Base-by-base conservation (phyloP, 2,329 filamentous ascomycete species). In the Zasmidium citrigriseum region DNA sequence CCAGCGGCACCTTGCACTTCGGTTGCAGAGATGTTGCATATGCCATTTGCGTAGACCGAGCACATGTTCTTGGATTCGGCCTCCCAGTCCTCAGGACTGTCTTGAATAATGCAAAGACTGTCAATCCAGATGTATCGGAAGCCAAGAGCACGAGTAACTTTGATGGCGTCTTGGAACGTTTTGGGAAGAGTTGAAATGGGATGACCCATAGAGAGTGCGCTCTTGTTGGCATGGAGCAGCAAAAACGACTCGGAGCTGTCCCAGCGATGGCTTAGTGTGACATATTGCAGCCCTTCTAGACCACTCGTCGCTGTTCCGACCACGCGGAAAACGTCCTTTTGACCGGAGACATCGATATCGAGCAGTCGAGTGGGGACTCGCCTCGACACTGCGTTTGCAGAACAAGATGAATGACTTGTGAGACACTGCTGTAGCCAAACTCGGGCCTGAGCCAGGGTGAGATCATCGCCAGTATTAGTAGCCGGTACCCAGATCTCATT, bases 121-220 rank as follows among this genome's bases (percentile, higher is more conserved):
- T 62, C 60, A 20, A 62, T 62, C 60, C 60, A 62, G 7, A 63
- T 23, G 48, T 61, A 61, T 23, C 38, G 41, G 11, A 55, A 18
- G 34, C 50, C 41, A n/a, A 59, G 38, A 14, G 7, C 20, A n/a
- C 24, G 44, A 14, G 23, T 41, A 44, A 49, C 24, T 9, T 2
- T 11, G 20, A 55, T 38, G 16, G 51, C 52, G 20, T 58, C 56
- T 4, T 18, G 52, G 23, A 38, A 49, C 4, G 45, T 55, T n/a
- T 22, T 46, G 7, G 44, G 44, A 9, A 46, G n/a, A 7, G 44
- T 9, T 9, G 16, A 5, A 7, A 14, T 34, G 27, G 7, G 27
- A 34, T 34, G 14, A 7, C 7, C 7, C 14, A 7, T 7, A 14
- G 7, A 34, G 7, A 34, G 14, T 7, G 7, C 27, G 7, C 27